phyloP scores from a whole-genome alignment of 2,329 filamentous ascomycete genomes.

The Daldinia eschscholtzii region DNA sequence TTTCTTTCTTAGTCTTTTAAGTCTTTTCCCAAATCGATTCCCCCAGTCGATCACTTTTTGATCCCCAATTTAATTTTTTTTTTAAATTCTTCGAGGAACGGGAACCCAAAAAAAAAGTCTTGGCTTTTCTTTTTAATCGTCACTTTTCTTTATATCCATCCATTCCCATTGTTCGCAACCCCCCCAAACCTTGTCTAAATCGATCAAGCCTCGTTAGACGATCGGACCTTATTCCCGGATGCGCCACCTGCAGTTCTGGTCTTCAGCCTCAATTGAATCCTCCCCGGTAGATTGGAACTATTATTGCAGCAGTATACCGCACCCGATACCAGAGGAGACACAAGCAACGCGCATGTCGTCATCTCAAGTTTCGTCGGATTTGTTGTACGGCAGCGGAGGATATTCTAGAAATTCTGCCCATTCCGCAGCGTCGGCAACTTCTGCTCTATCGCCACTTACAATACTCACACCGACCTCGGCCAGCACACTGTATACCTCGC shows the following conservation, averaged over 20 bases:
- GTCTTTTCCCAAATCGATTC: slow-evolving; percentile 8
- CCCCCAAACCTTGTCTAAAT: slow-evolving; percentile 45
- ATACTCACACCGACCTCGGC: slow-evolving; percentile 50
- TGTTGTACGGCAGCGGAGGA: slow-evolving; percentile 50
- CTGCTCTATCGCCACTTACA: slow-evolving; percentile 45
- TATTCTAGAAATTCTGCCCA: slow-evolving; percentile 31
- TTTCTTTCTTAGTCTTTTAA: not conserved
- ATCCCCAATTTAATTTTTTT: slow-evolving; percentile 24
- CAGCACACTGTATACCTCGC: slow-evolving; percentile 49
- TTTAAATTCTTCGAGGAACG: slow-evolving; percentile 14
- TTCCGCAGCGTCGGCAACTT: slow-evolving; percentile 27
- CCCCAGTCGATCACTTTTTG: slow-evolving; percentile 6
- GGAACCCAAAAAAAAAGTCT: slow-evolving; percentile 36
- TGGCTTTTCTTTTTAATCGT: slow-evolving; percentile 44
- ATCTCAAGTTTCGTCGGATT: slow-evolving; percentile 49
- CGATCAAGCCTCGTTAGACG: slow-evolving; percentile 43
- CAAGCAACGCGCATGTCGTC: slow-evolving; percentile 49
- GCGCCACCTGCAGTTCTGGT: slow-evolving; percentile 38
- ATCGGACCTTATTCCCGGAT: slow-evolving; percentile 44
- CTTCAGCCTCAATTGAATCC: slow-evolving; percentile 45
- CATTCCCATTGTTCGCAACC: slow-evolving; percentile 44
- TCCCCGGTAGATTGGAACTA: slow-evolving; percentile 22
- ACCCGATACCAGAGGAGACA: slow-evolving; percentile 6
- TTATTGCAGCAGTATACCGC: slow-evolving; percentile 10
- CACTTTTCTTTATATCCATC: slow-evolving; percentile 46